A percentile compares a stretch with the other conserved stretches of the same genome.
Evolutionary conservation across 2,329 filamentous ascomycete genomes (phyloP).

Genomic region (Fusarium pseudograminearum): DNA sequence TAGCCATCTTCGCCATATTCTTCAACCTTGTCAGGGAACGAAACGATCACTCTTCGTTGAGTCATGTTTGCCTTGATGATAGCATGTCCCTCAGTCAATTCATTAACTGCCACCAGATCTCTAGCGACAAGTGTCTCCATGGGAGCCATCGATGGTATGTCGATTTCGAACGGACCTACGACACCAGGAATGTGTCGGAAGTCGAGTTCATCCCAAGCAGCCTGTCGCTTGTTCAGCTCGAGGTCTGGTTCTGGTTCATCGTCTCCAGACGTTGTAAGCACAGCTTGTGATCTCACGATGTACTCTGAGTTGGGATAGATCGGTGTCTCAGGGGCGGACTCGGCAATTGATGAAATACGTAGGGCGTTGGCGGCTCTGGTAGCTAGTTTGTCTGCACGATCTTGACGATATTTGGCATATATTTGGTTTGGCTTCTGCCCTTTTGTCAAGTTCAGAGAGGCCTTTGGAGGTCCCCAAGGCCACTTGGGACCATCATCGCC

Average conservation of each 20-base stretch:
- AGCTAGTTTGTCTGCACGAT: background rate
- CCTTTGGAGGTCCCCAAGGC: background rate
- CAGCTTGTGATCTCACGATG: background rate
- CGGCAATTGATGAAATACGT: fast-evolving
- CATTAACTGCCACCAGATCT: constrained; percentile 1
- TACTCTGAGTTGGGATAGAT: background rate
- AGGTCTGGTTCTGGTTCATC: background rate
- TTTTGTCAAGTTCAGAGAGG: background rate
- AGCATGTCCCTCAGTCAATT: background rate
- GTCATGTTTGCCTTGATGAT: constrained; percentile 3
- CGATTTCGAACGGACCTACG: constrained; percentile 1
- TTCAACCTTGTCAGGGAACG: background rate
- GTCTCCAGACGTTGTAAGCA: background rate
- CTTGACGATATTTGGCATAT: background rate
- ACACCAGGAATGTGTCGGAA: no score
- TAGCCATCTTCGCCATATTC: fast-evolving
- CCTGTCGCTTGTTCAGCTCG: background rate
- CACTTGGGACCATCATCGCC: background rate
- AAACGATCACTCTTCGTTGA: background rate
- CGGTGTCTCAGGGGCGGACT: fast-evolving
- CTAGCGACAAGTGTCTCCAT: background rate
- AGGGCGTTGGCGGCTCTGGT: fast-evolving
- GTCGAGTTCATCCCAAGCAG: background rate
- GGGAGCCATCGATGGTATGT: background rate
- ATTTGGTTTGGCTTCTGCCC: background rate